Evolutionary conservation across 1,284 basidiomycete genomes (phyloP).

Genomic region (Pseudozyma flocculosa): DNA sequence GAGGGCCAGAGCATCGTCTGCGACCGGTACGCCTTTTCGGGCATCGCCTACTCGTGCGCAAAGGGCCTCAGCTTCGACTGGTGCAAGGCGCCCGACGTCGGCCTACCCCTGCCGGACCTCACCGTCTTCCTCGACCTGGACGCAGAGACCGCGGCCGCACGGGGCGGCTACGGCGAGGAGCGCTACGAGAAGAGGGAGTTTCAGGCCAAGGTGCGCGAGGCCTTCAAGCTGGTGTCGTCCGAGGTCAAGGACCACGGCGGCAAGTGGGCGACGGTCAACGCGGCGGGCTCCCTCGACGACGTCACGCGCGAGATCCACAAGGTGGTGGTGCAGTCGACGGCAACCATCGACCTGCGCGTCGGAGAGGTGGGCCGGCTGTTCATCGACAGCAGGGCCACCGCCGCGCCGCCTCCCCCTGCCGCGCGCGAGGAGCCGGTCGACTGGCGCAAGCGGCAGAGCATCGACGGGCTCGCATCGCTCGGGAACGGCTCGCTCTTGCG

Average conservation of each 20-base stretch:
- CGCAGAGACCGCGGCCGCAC: constrained; percentile 68
- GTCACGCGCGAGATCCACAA: constrained; percentile 44
- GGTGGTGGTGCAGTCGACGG: constrained; percentile 19
- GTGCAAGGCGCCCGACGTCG: constrained; percentile 81
- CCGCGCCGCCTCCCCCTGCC: too few species aligned
- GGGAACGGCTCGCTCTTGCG: neutral
- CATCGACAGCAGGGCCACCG: neutral
- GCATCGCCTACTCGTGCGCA: constrained; percentile 87
- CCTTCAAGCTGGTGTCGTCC: constrained; percentile 40
- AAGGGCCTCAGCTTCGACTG: constrained; percentile 73
- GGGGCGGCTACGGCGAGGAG: constrained; percentile 89
- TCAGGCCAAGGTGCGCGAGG: constrained; percentile 53
- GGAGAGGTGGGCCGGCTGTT: neutral
- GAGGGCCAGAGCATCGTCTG: constrained; percentile 76
- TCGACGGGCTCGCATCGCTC: neutral
- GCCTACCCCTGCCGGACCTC: constrained; percentile 84
- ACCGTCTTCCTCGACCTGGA: constrained; percentile 83
- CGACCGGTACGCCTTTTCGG: constrained; percentile 95
- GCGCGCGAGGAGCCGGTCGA: neutral
- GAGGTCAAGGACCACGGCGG: constrained; percentile 32
- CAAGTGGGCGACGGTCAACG: constrained; percentile 46
- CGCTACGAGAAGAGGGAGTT: constrained; percentile 62
- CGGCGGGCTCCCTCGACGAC: constrained; percentile 40
- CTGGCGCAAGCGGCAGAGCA: neutral
- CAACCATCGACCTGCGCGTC: constrained; percentile 17